Percentiles rank a stretch among this genome's conserved stretches.
Conservation (phyloP, 1,284 basidiomycete species). For the Rhodotorula sp. region DNA sequence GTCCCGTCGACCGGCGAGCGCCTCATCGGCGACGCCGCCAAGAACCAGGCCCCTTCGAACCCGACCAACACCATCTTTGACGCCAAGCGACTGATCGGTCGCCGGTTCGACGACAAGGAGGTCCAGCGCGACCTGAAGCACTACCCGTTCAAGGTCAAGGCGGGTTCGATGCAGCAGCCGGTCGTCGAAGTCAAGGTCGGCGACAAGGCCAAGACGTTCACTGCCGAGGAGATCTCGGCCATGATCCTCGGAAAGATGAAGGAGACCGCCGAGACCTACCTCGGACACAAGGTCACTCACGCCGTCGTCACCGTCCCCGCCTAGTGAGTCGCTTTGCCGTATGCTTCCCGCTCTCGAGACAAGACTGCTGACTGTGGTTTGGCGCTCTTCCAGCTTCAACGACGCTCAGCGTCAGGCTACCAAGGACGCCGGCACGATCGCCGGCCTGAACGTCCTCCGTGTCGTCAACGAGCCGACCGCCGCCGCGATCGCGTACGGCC, state of each 20-base stretch:
- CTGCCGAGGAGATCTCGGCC: conserved; percentile 82
- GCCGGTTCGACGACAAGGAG: conserved; percentile 75
- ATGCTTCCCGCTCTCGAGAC: not conserved
- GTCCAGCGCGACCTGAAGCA: conserved; percentile 80
- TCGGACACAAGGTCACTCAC: conserved; percentile 94
- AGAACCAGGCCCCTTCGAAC: conserved; percentile 63
- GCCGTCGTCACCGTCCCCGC: conserved; percentile 98
- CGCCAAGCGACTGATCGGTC: conserved; percentile 90
- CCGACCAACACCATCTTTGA: conserved; percentile 95
- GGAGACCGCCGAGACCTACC: conserved; percentile 97
- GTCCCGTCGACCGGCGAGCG: conserved; percentile 75
- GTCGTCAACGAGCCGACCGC: conserved; percentile 99
- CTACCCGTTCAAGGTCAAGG: conserved; percentile 57
- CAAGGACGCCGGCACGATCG: conserved; percentile 96
- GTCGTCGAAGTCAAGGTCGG: conserved; percentile 39
- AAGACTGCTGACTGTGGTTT: not conserved
- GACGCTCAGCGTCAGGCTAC: conserved; percentile 98
- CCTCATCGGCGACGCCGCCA: conserved; percentile 64
- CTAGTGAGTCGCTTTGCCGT: conserved; percentile 51
- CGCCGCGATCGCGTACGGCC: conserved; percentile 91
- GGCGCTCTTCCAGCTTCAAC: conserved; percentile 63
- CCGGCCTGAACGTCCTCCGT: conserved; percentile 91
- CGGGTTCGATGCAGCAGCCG: conserved; percentile 32
- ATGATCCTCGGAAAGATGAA: conserved; percentile 99
- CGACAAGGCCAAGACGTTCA: conserved; percentile 43